phyloP scores from a whole-genome alignment of 805 yeast species.

The Tetrapisispora taiwanensis region DNA sequence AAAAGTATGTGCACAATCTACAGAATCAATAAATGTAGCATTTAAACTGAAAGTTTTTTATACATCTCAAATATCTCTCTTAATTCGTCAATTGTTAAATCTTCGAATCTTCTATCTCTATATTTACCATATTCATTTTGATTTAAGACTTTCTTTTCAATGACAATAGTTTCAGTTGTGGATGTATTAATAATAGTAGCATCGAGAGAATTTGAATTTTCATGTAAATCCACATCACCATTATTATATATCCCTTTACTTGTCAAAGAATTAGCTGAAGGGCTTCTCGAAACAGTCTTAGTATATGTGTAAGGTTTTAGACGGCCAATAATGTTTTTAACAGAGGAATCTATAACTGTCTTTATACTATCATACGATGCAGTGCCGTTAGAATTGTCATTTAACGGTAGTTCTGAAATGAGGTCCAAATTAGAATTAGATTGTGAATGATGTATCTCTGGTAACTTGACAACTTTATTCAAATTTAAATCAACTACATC shows the following conservation, averaged over 20 bases:
- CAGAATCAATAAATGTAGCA: too few species aligned
- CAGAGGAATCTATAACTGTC: constrained; percentile 22
- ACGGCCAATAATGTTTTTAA: constrained; percentile 23
- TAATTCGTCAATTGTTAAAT: constrained; percentile 20
- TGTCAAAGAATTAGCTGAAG: constrained; percentile 12
- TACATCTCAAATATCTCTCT: constrained; percentile 25
- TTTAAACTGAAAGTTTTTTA: too few species aligned
- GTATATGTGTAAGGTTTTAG: constrained; percentile 27
- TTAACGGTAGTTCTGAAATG: background rate
- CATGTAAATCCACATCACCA: background rate
- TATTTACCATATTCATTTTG: constrained; percentile 11
- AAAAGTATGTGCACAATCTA: too few species aligned
- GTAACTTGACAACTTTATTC: constrained; percentile 13
- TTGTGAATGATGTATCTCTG: background rate
- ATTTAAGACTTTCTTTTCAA: too few species aligned
- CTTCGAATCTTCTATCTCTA: constrained; percentile 23
- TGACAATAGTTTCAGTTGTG: too few species aligned
- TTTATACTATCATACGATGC: constrained; percentile 24
- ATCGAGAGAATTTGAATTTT: background rate
- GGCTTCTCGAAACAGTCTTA: constrained; percentile 10
- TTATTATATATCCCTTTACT: constrained; percentile 4
- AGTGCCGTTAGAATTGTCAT: constrained; percentile 5
- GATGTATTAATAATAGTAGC: background rate
- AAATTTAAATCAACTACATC: constrained; percentile 13
- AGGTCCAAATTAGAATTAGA: background rate